Conservation (phyloP, 2,329 filamentous ascomycete genomes). For the Fusarium sp. region DNA sequence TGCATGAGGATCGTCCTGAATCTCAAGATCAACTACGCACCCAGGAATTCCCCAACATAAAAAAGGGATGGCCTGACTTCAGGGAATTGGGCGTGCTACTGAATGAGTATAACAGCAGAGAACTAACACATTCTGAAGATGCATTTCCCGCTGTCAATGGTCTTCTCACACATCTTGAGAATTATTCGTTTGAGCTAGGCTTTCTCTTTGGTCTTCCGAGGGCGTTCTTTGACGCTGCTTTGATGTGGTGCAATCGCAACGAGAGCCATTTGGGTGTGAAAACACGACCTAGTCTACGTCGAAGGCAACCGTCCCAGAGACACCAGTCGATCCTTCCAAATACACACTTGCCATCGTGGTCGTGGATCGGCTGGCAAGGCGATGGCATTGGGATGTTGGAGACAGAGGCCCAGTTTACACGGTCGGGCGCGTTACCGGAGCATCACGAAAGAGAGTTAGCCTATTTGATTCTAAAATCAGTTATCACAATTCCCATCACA, state of each 20-base stretch:
- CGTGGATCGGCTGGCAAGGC: background rate
- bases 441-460: background rate
- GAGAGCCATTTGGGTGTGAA: background rate
- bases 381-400: background rate
- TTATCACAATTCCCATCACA: background rate
- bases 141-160: background rate
- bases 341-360: background rate
- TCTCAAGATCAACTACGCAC: background rate
- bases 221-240: background rate
- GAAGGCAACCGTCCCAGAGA: background rate
- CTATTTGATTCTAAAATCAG: background rate
- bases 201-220: background rate
- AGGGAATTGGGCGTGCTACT: background rate
- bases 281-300: background rate
- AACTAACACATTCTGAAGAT: conserved; percentile 1
- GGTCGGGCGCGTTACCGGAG: background rate
- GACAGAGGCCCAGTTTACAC: background rate
- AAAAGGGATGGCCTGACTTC: background rate
- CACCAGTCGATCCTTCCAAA: background rate
- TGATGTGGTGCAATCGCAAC: background rate
- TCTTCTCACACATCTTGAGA: background rate
- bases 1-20: background rate
- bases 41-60: background rate
- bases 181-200: background rate
- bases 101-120: background rate